Conservation (phyloP, 768 basidiomycete genomes). For the Boletus sp. region DNA sequence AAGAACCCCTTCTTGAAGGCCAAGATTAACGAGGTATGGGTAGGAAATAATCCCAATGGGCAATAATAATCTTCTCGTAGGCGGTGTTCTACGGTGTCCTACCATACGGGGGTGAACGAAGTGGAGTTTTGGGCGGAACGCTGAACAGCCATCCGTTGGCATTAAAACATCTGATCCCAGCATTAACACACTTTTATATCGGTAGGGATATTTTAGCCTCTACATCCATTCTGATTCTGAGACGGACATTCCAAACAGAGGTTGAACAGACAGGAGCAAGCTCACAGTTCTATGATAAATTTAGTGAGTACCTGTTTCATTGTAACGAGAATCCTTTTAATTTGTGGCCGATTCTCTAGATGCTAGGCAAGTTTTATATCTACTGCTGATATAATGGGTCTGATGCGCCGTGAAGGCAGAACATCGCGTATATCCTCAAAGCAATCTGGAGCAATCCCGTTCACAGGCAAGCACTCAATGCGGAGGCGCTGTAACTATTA, state of each 20-base stretch:
- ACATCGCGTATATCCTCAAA: conserved; percentile 84
- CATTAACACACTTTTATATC: conserved; percentile 91
- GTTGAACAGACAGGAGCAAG: conserved; percentile 97
- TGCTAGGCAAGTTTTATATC: conserved; percentile 41
- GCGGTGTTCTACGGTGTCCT: conserved; percentile 72
- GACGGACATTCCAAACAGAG: conserved; percentile 47
- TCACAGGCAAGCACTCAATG: conserved; percentile 82
- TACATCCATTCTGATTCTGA: neutral
- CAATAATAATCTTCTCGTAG: conserved; percentile 34
- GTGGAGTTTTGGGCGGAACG: conserved; percentile 76
- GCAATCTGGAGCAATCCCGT: conserved; percentile 87
- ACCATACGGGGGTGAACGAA: conserved; percentile 58
- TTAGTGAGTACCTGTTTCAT: conserved; percentile 55
- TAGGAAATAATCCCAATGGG: neutral
- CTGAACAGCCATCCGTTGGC: conserved; percentile 84
- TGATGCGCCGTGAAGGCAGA: conserved; percentile 53
- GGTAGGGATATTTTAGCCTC: conserved; percentile 45
- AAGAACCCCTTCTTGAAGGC: conserved; percentile 98
- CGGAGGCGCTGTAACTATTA: conserved; percentile 64
- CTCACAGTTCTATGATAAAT: conserved; percentile 99
- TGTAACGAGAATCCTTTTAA: conserved; percentile 3
- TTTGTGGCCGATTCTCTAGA: conserved; percentile 34
- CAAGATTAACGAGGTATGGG: conserved; percentile 84
- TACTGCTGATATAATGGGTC: neutral
- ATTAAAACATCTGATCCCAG: conserved; percentile 84